These are phyloP conservation scores for Cylindrodendrum hubeiense DNA, from an alignment of 2,329 filamentous ascomycete species.

Conservation along the genomic window DNA sequence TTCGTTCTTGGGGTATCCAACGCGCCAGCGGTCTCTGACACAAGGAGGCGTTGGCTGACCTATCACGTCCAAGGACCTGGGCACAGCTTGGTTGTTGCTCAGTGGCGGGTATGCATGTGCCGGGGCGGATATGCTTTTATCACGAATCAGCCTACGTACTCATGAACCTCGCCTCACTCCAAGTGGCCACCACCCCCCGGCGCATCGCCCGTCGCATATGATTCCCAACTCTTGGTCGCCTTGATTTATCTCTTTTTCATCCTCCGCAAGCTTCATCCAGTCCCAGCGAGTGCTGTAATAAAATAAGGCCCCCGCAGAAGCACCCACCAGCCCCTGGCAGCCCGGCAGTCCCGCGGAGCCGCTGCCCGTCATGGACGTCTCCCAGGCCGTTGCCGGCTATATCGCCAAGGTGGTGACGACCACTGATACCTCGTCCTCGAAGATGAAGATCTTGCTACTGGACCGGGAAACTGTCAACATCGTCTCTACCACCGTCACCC, in stretches of 20 bases:
- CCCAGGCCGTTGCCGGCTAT: conserved; percentile 93
- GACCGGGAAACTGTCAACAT: conserved; percentile 95
- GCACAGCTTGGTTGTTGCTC: neutral
- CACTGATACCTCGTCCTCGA: conserved; percentile 78
- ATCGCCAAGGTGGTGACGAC: conserved; percentile 92
- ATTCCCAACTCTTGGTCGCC: neutral
- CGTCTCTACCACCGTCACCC: conserved; percentile 93
- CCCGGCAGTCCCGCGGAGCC: neutral
- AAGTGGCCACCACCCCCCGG: neutral
- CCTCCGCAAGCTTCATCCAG: neutral
- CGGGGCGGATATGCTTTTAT: conserved; percentile 40
- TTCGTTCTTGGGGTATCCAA: neutral
- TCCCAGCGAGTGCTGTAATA: conserved; percentile 19
- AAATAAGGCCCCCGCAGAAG: conserved; percentile 14
- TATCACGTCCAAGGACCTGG: conserved; percentile 5
- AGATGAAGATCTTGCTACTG: conserved; percentile 98
- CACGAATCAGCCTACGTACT: conserved; percentile 29
- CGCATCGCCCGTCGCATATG: conserved; percentile 6
- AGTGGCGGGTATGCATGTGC: conserved; percentile 33
- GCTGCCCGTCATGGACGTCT: conserved; percentile 83
- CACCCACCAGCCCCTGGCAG: neutral
- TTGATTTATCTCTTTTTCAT: neutral
- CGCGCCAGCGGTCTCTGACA: neutral
- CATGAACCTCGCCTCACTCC: conserved; percentile 25
- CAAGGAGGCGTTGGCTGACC: neutral